These are phyloP conservation scores for Saccharomycopsis hybrid DNA, from an alignment of 1,139 yeast genomes.

Conservation along the genomic window DNA sequence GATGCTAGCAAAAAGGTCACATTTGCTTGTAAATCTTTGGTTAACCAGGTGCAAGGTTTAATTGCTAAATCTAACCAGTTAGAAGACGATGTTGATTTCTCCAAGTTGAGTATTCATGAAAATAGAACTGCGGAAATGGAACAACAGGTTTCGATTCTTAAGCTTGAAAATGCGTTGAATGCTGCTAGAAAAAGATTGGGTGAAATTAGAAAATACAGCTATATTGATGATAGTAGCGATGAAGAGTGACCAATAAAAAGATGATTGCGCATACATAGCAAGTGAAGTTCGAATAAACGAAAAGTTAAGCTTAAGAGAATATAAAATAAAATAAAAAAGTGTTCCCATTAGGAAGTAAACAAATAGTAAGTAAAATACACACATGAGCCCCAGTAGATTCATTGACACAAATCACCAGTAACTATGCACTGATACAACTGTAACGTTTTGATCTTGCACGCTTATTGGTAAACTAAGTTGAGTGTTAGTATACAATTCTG, in stretches of 20 bases:
- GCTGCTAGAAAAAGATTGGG: constrained; percentile 78
- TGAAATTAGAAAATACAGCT: constrained; percentile 63
- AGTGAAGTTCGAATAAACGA: too few species aligned
- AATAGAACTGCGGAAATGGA: constrained; percentile 89
- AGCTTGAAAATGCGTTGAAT: constrained; percentile 66
- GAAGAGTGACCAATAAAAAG: too few species aligned
- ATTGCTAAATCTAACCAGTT: constrained; percentile 32
- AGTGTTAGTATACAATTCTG: too few species aligned
- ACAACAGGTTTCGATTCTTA: constrained; percentile 85
- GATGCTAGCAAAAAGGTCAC: constrained; percentile 63
- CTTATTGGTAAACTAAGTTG: too few species aligned
- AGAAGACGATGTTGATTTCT: constrained; percentile 51
- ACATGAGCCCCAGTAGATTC: too few species aligned
- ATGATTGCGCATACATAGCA: constrained; percentile 18
- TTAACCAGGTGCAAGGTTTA: constrained; percentile 60
- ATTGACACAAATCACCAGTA: too few species aligned
- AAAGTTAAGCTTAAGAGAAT: too few species aligned
- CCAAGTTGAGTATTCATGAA: constrained; percentile 68
- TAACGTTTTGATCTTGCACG: too few species aligned
- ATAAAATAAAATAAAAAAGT: too few species aligned
- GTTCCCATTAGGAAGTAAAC: too few species aligned
- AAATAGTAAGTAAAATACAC: too few species aligned
- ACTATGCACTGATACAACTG: too few species aligned
- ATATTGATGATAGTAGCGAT: constrained; percentile 26
- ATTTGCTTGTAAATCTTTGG: constrained; percentile 67